Evolutionary conservation across 2,329 filamentous ascomycete species (phyloP).

Genomic region (Exophiala sp.): DNA sequence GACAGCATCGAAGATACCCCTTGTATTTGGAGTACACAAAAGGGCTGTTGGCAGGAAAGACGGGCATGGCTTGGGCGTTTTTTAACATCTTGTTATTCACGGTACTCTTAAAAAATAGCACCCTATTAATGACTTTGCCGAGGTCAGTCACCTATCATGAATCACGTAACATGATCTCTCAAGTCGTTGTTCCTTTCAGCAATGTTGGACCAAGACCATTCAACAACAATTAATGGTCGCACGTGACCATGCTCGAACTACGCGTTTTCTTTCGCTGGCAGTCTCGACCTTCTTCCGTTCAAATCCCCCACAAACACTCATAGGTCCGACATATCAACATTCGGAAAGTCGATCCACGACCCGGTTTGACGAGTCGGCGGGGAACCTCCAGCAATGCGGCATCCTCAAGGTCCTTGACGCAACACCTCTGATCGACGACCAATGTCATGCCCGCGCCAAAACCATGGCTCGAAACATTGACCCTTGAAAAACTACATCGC

Average conservation of each 20-base stretch:
- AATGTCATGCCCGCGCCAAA: not conserved
- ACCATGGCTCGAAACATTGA: conserved; percentile 43
- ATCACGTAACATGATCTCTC: not conserved
- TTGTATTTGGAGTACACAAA: not conserved
- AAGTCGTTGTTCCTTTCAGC: not conserved
- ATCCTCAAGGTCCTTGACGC: too few relatives aligned
- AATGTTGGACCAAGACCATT: not conserved
- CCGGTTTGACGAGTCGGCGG: too few relatives aligned
- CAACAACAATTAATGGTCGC: not conserved
- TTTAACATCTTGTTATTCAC: not conserved
- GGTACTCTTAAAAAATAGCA: not conserved
- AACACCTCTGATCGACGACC: too few relatives aligned
- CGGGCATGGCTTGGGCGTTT: not conserved
- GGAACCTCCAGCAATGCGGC: too few relatives aligned
- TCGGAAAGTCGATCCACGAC: too few relatives aligned
- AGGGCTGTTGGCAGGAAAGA: not conserved
- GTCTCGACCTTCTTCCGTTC: not conserved
- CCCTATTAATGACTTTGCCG: not conserved
- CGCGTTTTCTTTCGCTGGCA: not conserved
- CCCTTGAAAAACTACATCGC: conserved; percentile 53
- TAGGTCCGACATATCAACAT: too few relatives aligned
- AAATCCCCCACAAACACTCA: too few relatives aligned
- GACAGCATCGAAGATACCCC: not conserved
- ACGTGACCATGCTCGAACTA: not conserved
- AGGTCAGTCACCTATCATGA: not conserved